Evolutionary conservation across 495 filamentous ascomycete genomes (phyloP).

Genomic region (Penicillium roqueforti): DNA sequence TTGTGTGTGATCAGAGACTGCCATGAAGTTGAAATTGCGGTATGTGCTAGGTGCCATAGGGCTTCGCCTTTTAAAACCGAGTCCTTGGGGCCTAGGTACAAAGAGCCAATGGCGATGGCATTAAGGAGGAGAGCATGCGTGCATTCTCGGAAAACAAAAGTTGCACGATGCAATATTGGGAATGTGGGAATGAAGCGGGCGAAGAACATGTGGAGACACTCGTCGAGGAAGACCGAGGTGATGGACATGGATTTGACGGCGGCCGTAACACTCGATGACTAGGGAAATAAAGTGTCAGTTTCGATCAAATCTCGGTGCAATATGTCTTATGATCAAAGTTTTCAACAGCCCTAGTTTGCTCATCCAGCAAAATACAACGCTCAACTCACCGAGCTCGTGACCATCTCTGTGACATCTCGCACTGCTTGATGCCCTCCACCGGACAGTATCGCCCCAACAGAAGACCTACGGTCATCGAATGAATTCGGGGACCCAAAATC

Average conservation of each 20-base stretch:
- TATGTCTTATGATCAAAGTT: neutral
- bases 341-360: neutral
- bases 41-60: slow-evolving; percentile 46
- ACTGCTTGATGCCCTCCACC: slow-evolving; percentile 47
- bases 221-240: slow-evolving; percentile 47
- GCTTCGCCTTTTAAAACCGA: slow-evolving; percentile 46
- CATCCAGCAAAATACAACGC: neutral
- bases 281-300: slow-evolving; percentile 5
- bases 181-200: slow-evolving; percentile 48
- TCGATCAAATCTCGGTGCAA: neutral
- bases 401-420: slow-evolving; percentile 47
- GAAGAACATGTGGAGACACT: slow-evolving; percentile 51
- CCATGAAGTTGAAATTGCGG: slow-evolving; percentile 49
- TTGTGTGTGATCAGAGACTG: slow-evolving; percentile 45
- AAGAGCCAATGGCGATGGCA: slow-evolving; percentile 48
- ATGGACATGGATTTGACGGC: slow-evolving; percentile 45
- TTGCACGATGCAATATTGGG: slow-evolving; percentile 45
- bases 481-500: slow-evolving; percentile 34
- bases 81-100: slow-evolving; percentile 45
- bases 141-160: slow-evolving; percentile 49
- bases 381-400: slow-evolving; percentile 41
- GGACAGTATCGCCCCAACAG: slow-evolving; percentile 38
- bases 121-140: slow-evolving; percentile 45
- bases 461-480: slow-evolving; percentile 37
- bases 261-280: slow-evolving; percentile 46